Base-by-base conservation (phyloP, 768 basidiomycete genomes). In the Mycena filopes region DNA sequence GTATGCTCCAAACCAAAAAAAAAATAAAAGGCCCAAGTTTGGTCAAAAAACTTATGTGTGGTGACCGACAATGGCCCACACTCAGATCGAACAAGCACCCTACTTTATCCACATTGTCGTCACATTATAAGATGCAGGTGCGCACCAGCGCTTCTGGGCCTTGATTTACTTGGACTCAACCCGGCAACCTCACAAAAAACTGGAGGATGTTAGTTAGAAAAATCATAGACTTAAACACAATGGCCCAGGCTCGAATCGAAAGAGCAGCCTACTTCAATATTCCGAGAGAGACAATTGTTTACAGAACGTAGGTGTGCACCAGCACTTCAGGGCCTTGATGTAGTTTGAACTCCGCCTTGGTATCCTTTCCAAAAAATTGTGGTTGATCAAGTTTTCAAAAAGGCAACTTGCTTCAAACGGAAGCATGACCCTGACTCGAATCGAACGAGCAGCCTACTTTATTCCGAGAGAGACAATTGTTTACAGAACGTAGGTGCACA, bases 241-340 rank as follows among this genome's bases (percentile, higher is more conserved):
- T 25, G 29, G 28, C 43, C 43, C 55, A 45, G 55, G 55, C 55
- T 21, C 47, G 58, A 50, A 28, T 59, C 48, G 47, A 59, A 59
- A 28, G 49, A 51, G 58, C 48, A n/a, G 6, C 38, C 26, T 31
- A 21, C 36, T 21, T 25, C 0, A 54, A 2, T 21, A 29, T 25
- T 6, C 29, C 10, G n/a, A 31, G 12, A 31, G 31, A 29, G 31
- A 23, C 7, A 23, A 53, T 21, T n/a, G n/a, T 15, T 21, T 20
- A 40, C 4, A 18, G 38, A 54, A 41, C 31, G 55, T 15, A 45
- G 42, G 28, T 55, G 55, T 42, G 23, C 42, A 40, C 41, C 41
- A 16, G 55, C 23, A 29, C 55, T 45, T 29, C 28, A 12, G 42
- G 55, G 54, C 42, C 42, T 55, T 31, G 16, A 4, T 50, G 23